Evolutionary conservation across 2,329 filamentous ascomycete genomes (phyloP).

Genomic region (Sclerotinia borealis): DNA sequence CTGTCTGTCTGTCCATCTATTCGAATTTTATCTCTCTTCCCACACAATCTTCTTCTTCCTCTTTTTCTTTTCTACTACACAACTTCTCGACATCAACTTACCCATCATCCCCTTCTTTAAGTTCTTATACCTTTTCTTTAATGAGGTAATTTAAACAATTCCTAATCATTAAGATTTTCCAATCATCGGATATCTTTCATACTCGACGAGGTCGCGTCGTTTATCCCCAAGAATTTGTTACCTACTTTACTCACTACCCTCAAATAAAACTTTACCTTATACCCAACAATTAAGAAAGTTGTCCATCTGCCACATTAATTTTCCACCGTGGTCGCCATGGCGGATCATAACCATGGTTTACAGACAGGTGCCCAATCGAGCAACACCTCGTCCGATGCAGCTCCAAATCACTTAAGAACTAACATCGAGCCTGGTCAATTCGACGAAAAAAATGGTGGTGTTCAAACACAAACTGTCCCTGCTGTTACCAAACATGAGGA

Average conservation of each 20-base stretch:
- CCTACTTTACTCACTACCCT: not conserved
- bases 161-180: not conserved
- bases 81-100: conserved; percentile 7
- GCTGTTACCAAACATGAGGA: conserved; percentile 33
- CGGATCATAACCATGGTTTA: conserved; percentile 11
- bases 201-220: conserved; percentile 9
- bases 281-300: not conserved
- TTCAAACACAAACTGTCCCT: conserved; percentile 5
- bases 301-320: not conserved
- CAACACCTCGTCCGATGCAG: conserved; percentile 16
- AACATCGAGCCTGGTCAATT: conserved; percentile 60
- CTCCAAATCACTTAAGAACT: conserved; percentile 44
- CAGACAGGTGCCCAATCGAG: conserved; percentile 13
- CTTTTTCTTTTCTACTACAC: conserved; percentile 7
- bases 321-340: conserved; percentile 17
- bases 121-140: not conserved
- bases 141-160: not conserved
- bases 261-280: not conserved
- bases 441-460: conserved; percentile 48
- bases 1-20: too few relatives aligned
- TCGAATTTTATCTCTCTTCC: not conserved
- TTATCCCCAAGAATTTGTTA: conserved; percentile 3
- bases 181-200: not conserved
- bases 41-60: not conserved
- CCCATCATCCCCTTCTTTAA: conserved; percentile 4